Evolutionary conservation across 257 asterid genomes (phyloP).

Genomic region (Verbena officinalis): DNA sequence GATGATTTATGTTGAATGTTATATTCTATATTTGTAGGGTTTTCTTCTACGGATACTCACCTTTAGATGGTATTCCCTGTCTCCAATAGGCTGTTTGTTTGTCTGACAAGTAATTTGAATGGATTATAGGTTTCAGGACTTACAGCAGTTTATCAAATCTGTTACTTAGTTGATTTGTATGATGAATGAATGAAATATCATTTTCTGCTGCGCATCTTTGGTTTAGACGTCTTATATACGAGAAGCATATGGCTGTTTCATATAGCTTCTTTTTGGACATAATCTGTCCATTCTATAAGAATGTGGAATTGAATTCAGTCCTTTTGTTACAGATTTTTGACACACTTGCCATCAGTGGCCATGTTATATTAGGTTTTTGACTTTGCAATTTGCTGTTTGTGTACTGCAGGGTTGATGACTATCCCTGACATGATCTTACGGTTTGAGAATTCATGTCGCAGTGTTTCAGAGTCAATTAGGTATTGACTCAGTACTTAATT

Average conservation of each 20-base stretch:
- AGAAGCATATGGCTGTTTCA: conserved; percentile 4
- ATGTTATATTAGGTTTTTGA: conserved; percentile 22
- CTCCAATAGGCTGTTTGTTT: conserved; percentile 14
- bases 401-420: conserved; percentile 79
- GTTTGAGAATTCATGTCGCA: conserved; percentile 88
- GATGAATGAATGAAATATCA: neutral
- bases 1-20: neutral
- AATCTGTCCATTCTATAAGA: conserved; percentile 19
- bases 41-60: conserved; percentile 5
- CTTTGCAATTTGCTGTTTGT: conserved; percentile 28
- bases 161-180: neutral
- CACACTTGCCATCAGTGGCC: conserved; percentile 7
- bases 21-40: neutral
- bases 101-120: conserved; percentile 14
- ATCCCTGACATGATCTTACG: conserved; percentile 82
- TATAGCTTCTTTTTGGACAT: neutral
- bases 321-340: conserved; percentile 7
- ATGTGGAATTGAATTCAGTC: conserved; percentile 6
- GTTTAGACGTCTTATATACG: neutral
- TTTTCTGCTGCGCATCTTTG: neutral
- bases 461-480: conserved; percentile 89
- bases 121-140: neutral
- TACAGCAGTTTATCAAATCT: neutral
- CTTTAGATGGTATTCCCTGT: conserved; percentile 7
- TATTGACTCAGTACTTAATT: conserved; percentile 31